Evolutionary conservation across 169 alveolate species (phyloP).

Genomic region (Cardiosporidium cionae): DNA sequence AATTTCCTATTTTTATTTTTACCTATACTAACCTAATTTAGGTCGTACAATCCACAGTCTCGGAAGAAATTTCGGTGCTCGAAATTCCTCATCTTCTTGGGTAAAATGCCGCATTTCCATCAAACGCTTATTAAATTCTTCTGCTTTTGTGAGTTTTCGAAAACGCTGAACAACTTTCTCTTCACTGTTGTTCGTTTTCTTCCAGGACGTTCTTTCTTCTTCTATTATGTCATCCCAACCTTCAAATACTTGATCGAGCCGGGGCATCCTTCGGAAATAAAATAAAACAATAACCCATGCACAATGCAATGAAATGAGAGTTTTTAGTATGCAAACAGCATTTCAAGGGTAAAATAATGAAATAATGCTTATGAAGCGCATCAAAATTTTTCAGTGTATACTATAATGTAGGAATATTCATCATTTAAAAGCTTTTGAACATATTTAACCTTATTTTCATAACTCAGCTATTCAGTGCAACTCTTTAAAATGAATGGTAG

Average conservation of each 20-base stretch:
- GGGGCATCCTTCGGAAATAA: not conserved
- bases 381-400: too few relatives aligned
- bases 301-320: too few relatives aligned
- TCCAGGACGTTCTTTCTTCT: not conserved
- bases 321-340: too few relatives aligned
- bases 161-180: not conserved
- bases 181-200: not conserved
- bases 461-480: too few relatives aligned
- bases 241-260: not conserved
- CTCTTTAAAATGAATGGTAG: too few relatives aligned
- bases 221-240: constrained; percentile 18
- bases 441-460: too few relatives aligned
- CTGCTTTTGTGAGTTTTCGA: not conserved
- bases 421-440: too few relatives aligned
- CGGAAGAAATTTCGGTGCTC: not conserved
- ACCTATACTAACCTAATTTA: constrained; percentile 1
- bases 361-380: too few relatives aligned
- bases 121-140: not conserved
- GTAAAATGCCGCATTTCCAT: not conserved
- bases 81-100: not conserved
- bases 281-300: too few relatives aligned
- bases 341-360: too few relatives aligned
- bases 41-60: constrained; percentile 16
- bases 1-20: not conserved
- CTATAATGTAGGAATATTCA: too few relatives aligned